A percentile compares a stretch with the other conserved stretches of the same genome.
Evolutionary conservation across 352 stramenopile genomes (phyloP).

Genomic region (Phytophthora sp.): DNA sequence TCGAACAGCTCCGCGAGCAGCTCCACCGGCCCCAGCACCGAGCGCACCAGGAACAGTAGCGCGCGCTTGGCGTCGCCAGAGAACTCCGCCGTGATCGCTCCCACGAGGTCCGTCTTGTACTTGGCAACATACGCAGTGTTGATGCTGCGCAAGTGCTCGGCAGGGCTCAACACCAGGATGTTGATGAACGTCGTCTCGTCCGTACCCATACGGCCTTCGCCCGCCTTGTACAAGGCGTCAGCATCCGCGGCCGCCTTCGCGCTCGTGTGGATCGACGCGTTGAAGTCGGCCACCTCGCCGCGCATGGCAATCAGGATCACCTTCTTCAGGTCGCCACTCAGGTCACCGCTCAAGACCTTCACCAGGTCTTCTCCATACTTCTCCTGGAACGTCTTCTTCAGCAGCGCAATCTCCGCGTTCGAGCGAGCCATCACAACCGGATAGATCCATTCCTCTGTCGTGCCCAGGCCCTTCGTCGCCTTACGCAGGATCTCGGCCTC

Average conservation of each 20-base stretch:
- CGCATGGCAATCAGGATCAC: constrained; percentile 59
- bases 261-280: constrained; percentile 54
- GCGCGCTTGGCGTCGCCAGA: constrained; percentile 17
- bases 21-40: constrained; percentile 30
- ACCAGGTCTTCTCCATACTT: constrained; percentile 52
- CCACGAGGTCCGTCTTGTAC: constrained; percentile 31
- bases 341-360: constrained; percentile 43
- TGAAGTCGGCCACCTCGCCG: constrained; percentile 41
- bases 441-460: constrained; percentile 55
- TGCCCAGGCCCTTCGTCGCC: constrained; percentile 27
- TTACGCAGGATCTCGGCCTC: constrained; percentile 54
- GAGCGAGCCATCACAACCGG: constrained; percentile 53
- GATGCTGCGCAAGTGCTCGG: constrained; percentile 33
- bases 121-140: constrained; percentile 37
- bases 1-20: constrained; percentile 39
- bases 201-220: constrained; percentile 45
- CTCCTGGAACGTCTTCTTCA: constrained; percentile 73
- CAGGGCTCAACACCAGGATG: constrained; percentile 32
- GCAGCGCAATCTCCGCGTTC: constrained; percentile 59
- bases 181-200: constrained; percentile 35
- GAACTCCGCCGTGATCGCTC: constrained; percentile 44
- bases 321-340: constrained; percentile 61
- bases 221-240: constrained; percentile 57
- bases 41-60: constrained; percentile 32
- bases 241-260: constrained; percentile 52